Evolutionary conservation across 164 flowering plant species (phyloP).

Genomic region (Liriodendron chinense): DNA sequence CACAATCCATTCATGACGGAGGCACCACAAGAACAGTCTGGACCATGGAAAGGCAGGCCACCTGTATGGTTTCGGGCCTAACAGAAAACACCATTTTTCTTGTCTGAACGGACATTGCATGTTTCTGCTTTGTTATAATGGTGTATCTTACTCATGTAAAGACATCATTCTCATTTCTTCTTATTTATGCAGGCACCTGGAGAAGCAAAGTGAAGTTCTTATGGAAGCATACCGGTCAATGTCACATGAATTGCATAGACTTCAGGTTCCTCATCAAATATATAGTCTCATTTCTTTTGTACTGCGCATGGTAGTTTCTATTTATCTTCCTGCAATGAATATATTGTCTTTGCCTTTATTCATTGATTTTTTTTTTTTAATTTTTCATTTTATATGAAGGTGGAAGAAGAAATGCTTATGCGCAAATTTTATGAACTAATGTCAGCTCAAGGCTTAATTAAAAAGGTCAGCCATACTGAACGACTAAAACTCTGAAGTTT

Average conservation of each 20-base stretch:
- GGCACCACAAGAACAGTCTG: neutral
- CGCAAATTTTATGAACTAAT: conserved; percentile 57
- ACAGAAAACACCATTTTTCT: neutral
- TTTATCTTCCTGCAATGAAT: neutral
- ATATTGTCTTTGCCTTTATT: neutral
- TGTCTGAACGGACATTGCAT: neutral
- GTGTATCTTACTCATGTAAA: neutral
- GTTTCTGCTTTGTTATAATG: neutral
- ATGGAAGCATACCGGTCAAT: conserved; percentile 44
- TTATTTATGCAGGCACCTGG: conserved; percentile 42
- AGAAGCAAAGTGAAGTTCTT: conserved; percentile 51
- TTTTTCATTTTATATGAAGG: conserved; percentile 27
- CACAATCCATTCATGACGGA: neutral
- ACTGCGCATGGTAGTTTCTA: neutral
- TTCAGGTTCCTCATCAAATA: conserved; percentile 39
- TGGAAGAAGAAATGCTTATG: conserved; percentile 75
- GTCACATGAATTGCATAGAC: conserved; percentile 48
- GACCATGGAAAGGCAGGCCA: neutral
- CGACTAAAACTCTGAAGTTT: neutral
- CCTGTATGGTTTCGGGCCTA: neutral
- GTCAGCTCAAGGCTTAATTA: conserved; percentile 17
- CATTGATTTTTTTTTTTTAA: conserved; percentile 1
- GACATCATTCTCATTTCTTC: neutral
- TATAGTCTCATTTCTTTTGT: neutral
- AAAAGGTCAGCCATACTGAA: neutral